Percentiles rank a stretch among this genome's conserved stretches.
These are phyloP conservation scores for Sclerotinia borealis DNA, from an alignment of 2,329 filamentous ascomycete species.

Conservation along the genomic window DNA sequence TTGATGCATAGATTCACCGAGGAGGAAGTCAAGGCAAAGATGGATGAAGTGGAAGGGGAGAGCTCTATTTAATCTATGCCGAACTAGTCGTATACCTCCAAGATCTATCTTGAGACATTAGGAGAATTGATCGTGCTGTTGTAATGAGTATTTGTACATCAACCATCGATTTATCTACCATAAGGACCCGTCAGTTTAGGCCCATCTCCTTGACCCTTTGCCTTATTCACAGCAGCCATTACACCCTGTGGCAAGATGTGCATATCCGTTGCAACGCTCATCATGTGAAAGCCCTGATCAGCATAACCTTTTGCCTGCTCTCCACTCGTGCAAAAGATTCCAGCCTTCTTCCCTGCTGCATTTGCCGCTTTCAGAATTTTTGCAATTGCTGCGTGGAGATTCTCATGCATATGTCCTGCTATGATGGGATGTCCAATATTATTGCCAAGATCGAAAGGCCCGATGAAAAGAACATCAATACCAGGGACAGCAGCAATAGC, in stretches of 20 bases:
- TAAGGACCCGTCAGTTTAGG: constrained; percentile 29
- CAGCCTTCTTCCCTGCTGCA: constrained; percentile 60
- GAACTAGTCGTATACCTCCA: background rate
- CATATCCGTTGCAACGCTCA: constrained; percentile 51
- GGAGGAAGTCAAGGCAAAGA: constrained; percentile 59
- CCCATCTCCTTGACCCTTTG: constrained; percentile 36
- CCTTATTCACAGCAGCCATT: constrained; percentile 42
- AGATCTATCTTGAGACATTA: background rate
- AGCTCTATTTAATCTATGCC: background rate
- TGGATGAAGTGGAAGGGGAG: constrained; percentile 46
- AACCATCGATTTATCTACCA: constrained; percentile 21
- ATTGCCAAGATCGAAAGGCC: constrained; percentile 60
- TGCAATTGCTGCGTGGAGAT: constrained; percentile 53
- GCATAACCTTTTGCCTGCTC: constrained; percentile 50
- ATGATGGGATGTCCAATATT: constrained; percentile 58
- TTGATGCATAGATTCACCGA: constrained; percentile 72
- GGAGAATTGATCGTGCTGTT: background rate
- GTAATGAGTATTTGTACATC: background rate
- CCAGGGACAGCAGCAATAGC: constrained; percentile 55
- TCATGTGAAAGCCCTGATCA: constrained; percentile 56
- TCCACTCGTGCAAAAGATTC: constrained; percentile 52
- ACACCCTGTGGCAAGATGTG: constrained; percentile 44
- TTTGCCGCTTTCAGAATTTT: constrained; percentile 51
- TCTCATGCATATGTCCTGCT: constrained; percentile 50
- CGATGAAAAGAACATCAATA: constrained; percentile 59